Conservation (phyloP, 75 land plant genomes). For the Selaginella tamariscina region DNA sequence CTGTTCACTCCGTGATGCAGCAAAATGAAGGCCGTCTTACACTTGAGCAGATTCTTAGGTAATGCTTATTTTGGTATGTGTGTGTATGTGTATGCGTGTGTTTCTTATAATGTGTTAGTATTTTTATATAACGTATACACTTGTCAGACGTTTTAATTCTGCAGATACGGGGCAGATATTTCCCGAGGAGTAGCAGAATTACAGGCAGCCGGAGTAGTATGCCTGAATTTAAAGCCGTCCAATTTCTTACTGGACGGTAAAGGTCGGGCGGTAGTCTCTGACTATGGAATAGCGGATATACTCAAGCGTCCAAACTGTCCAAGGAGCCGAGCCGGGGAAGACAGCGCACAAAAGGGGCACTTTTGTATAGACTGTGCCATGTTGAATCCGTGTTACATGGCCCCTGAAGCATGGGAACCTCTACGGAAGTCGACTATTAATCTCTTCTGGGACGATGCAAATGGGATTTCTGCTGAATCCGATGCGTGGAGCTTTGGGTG, state of each 20-base stretch:
- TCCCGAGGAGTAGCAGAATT: conserved; percentile 93
- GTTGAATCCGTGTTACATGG: conserved; percentile 74
- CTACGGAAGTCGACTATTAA: conserved; percentile 60
- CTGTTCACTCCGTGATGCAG: conserved; percentile 71
- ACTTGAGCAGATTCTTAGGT: conserved; percentile 86
- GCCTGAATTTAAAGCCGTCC: conserved; percentile 87
- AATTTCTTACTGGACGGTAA: conserved; percentile 65
- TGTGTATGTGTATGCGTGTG: no score
- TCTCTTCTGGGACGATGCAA: conserved; percentile 72
- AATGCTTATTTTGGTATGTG: no score
- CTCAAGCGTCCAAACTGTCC: conserved; percentile 60
- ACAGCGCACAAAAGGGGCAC: conserved; percentile 32
- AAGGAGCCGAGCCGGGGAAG: conserved; percentile 39
- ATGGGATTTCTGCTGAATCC: conserved; percentile 67
- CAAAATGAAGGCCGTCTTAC: conserved; percentile 73
- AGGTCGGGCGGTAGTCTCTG: conserved; percentile 81
- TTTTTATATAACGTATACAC: no score
- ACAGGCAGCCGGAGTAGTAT: conserved; percentile 84
- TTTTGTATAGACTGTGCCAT: conserved; percentile 86
- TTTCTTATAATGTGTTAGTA: no score
- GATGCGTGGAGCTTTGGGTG: conserved; percentile 99
- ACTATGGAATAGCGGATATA: conserved; percentile 77
- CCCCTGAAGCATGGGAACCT: conserved; percentile 98
- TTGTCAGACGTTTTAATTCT: no score
- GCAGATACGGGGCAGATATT: conserved; percentile 87